phyloP scores from a whole-genome alignment of 1,139 yeast species.

The Suhomyces yuchorum region DNA sequence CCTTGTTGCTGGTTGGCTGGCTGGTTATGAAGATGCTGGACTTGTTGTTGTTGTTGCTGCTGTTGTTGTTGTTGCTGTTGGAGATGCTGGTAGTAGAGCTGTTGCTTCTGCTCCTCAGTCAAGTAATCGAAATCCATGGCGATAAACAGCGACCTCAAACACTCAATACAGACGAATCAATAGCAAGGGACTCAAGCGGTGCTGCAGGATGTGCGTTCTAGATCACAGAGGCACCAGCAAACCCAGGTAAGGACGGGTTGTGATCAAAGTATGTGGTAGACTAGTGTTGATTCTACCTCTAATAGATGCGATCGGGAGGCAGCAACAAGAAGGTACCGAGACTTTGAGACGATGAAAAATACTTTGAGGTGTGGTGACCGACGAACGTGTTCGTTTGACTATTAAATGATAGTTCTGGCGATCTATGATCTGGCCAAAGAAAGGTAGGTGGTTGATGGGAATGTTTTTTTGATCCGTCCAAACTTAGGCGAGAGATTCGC shows the following conservation, averaged over 20 bases:
- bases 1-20: conserved; percentile 14
- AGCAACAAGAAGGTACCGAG: not conserved
- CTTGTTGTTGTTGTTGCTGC: conserved; percentile 21
- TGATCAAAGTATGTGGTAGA: not conserved
- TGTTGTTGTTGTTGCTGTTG: conserved; percentile 24
- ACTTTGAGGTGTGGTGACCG: not conserved
- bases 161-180: not conserved
- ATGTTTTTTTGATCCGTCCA: conserved; percentile 7
- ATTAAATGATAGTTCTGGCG: not conserved
- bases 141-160: not conserved
- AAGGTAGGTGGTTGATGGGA: conserved; percentile 3
- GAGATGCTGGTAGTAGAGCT: conserved; percentile 30
- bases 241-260: not conserved
- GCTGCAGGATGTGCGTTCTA: no score
- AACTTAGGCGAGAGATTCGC: conserved; percentile 6
- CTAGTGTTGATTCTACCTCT: not conserved
- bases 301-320: not conserved
- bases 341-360: not conserved
- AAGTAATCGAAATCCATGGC: conserved; percentile 36
- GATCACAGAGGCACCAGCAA: no score
- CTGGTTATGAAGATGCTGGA: conserved; percentile 24
- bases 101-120: conserved; percentile 39
- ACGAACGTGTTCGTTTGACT: not conserved
- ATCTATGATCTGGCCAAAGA: not conserved
- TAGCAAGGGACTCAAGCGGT: no score